phyloP scores from a whole-genome alignment of 352 stramenopile genomes.

The Phytophthora sp. region DNA sequence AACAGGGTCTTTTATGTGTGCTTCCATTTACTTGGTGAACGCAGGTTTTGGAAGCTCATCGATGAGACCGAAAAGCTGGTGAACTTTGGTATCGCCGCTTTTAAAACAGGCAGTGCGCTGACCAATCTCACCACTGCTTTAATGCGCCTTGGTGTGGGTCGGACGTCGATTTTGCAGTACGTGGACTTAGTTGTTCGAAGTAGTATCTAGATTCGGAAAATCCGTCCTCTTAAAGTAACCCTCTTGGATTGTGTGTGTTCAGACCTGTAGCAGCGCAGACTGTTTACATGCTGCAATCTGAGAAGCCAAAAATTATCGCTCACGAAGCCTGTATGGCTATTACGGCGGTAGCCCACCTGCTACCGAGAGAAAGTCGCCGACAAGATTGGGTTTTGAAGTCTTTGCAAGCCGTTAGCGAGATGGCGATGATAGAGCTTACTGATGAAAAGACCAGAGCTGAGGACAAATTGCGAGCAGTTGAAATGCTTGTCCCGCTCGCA shows the following conservation, averaged over 20 bases:
- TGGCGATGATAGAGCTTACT: conserved; percentile 36
- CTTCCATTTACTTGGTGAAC: neutral
- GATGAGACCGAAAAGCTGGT: conserved; percentile 66
- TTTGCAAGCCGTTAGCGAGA: conserved; percentile 46
- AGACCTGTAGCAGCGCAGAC: conserved; percentile 60
- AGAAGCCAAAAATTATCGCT: conserved; percentile 38
- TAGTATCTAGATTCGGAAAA: neutral
- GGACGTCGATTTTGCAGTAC: conserved; percentile 63
- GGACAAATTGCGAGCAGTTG: conserved; percentile 28
- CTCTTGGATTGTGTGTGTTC: neutral
- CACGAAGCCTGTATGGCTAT: conserved; percentile 59
- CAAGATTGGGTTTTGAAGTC: conserved; percentile 58
- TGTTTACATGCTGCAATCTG: conserved; percentile 42
- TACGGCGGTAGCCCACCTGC: conserved; percentile 52
- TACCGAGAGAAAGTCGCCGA: conserved; percentile 53
- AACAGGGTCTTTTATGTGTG: no score
- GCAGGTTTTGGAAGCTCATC: conserved; percentile 74
- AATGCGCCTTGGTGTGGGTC: conserved; percentile 62
- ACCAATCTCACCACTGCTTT: conserved; percentile 52
- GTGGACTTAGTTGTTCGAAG: conserved; percentile 22
- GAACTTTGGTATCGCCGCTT: conserved; percentile 65
- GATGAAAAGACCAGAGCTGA: conserved; percentile 28
- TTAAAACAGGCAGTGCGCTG: conserved; percentile 52
- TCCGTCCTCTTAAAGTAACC: neutral
- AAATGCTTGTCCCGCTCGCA: conserved; percentile 53